A percentile compares a stretch with the other conserved stretches of the same genome.
These are phyloP conservation scores for Cymodocea nodosa DNA, from an alignment of 116 monocot species.

Conservation along the genomic window DNA sequence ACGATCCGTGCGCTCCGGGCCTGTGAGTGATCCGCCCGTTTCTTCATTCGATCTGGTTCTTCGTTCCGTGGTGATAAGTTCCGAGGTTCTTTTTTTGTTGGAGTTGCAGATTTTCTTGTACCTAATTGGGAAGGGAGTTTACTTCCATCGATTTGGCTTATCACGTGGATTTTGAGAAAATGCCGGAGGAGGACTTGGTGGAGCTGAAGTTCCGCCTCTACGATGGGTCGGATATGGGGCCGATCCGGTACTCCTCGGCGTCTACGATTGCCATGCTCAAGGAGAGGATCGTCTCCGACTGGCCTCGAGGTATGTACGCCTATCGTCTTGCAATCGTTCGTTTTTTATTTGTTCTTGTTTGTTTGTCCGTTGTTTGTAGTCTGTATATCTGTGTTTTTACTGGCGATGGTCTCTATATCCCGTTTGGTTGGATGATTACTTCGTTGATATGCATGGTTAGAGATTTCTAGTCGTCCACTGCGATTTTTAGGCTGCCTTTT, in stretches of 20 bases:
- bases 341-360: background rate
- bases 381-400: background rate
- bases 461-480: too few relatives aligned
- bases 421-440: too few relatives aligned
- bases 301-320: slow-evolving; percentile 43
- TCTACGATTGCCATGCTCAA: slow-evolving; percentile 56
- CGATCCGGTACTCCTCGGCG: slow-evolving; percentile 36
- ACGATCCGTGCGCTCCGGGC: background rate
- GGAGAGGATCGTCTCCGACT: slow-evolving; percentile 56
- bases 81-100: too few relatives aligned
- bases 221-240: slow-evolving; percentile 76
- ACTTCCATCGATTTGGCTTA: too few relatives aligned
- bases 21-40: background rate
- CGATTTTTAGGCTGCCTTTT: too few relatives aligned
- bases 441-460: too few relatives aligned
- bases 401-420: background rate
- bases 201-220: slow-evolving; percentile 75
- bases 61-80: too few relatives aligned
- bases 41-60: background rate
- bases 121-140: background rate
- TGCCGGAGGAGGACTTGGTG: slow-evolving; percentile 65
- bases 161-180: slow-evolving; percentile 9
- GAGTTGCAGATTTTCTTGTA: too few relatives aligned
- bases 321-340: background rate
- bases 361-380: background rate